These are phyloP conservation scores for Rhinocladiella mackenziei DNA, from an alignment of 2,329 filamentous ascomycete species.

Conservation along the genomic window DNA sequence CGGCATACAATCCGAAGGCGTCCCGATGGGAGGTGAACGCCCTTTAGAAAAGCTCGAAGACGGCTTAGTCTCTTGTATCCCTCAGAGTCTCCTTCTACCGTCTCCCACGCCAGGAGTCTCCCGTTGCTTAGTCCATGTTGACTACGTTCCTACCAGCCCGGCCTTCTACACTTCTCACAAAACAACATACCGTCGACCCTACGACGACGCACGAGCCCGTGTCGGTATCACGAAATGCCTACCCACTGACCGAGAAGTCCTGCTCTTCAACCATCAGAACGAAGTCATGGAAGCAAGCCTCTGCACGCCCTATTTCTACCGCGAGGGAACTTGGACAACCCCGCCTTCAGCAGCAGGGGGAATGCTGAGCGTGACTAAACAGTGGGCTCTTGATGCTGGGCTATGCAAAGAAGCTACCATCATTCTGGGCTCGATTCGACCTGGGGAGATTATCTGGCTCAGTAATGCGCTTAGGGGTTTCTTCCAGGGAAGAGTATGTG, in stretches of 20 bases:
- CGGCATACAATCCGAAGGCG: conserved; percentile 9
- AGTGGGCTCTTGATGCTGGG: conserved; percentile 71
- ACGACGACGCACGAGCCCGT: conserved; percentile 64
- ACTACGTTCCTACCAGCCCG: background rate
- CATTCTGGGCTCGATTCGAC: conserved; percentile 40
- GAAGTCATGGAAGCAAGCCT: conserved; percentile 81
- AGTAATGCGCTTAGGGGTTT: conserved; percentile 87
- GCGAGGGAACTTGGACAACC: conserved; percentile 68
- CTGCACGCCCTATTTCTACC: conserved; percentile 78
- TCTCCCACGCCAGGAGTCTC: background rate
- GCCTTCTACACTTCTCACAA: conserved; percentile 76
- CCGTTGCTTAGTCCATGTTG: background rate
- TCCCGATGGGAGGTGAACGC: conserved; percentile 9
- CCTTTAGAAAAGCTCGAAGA: conserved; percentile 1
- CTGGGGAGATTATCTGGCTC: conserved; percentile 78
- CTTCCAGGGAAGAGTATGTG: conserved; percentile 22
- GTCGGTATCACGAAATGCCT: conserved; percentile 48
- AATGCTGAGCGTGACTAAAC: conserved; percentile 73
- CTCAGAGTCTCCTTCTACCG: conserved; percentile 2
- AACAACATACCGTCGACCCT: conserved; percentile 69
- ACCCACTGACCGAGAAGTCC: conserved; percentile 60
- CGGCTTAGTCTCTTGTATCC: background rate
- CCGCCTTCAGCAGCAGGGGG: conserved; percentile 74
- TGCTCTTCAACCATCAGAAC: conserved; percentile 63
- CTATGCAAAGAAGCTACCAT: conserved; percentile 66